Conservation (phyloP, 2,329 filamentous ascomycete genomes). For the Calonectria hongkongensis region DNA sequence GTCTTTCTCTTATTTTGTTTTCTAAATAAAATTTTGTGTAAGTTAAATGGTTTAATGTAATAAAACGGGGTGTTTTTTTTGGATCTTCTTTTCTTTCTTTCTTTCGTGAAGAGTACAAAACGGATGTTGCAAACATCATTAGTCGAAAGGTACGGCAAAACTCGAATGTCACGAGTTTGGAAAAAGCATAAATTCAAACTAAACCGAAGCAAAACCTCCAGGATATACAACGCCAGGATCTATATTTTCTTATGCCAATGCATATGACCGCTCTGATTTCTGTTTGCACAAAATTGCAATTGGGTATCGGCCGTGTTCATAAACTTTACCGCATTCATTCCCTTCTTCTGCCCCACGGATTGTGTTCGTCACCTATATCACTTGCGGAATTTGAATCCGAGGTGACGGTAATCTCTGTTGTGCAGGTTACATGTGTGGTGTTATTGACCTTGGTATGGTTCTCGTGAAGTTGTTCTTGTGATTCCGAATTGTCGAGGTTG, state of each 20-base stretch:
- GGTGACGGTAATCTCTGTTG: constrained; percentile 15
- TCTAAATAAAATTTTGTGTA: no score
- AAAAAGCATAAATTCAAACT: no score
- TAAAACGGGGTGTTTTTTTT: no score
- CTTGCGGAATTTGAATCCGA: constrained; percentile 22
- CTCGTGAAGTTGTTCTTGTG: constrained; percentile 35
- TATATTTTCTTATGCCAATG: background rate
- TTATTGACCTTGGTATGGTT: background rate
- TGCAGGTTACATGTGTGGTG: constrained; percentile 24
- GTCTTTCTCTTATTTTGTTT: no score
- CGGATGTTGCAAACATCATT: no score
- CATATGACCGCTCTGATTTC: background rate
- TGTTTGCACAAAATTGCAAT: background rate
- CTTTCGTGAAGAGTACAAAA: no score
- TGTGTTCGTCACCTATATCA: constrained; percentile 1
- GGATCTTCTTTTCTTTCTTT: no score
- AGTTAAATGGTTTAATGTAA: no score
- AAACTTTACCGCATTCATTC: background rate
- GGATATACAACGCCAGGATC: background rate
- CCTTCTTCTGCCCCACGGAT: constrained; percentile 24
- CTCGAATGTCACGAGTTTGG: no score
- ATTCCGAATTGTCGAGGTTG: constrained; percentile 38
- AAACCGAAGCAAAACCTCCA: no score
- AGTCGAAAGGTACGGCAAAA: no score
- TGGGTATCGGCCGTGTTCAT: background rate